Evolutionary conservation across 148 eudicot genomes (phyloP).

Genomic region (Mesembryanthemum crystallinum): DNA sequence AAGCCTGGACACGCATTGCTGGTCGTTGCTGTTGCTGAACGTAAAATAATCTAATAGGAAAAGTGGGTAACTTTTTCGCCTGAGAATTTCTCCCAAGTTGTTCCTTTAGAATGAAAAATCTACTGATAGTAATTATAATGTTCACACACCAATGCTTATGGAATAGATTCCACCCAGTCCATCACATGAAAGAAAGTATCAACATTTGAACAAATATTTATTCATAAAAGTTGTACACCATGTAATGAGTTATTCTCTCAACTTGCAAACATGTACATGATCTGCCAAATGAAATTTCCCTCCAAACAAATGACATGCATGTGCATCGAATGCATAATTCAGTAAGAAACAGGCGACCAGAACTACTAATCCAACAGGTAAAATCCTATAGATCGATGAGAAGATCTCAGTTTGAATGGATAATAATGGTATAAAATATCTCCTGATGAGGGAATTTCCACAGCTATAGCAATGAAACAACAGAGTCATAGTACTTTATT

Average conservation of each 20-base stretch:
- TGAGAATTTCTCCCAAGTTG: background rate
- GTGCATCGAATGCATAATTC: background rate
- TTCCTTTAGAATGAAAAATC: background rate
- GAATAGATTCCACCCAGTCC: no score
- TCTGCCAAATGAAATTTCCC: background rate
- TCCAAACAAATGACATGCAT: background rate
- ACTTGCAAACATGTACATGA: background rate
- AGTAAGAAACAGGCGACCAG: background rate
- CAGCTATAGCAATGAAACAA: background rate
- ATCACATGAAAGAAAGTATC: background rate
- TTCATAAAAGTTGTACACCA: background rate
- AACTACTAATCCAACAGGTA: background rate
- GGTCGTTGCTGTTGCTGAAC: background rate
- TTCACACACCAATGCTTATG: background rate
- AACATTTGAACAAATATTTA: background rate
- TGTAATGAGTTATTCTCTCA: background rate
- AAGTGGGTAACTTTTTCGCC: background rate
- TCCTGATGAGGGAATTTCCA: background rate
- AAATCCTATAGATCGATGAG: background rate
- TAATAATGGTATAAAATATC: background rate
- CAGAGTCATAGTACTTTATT: background rate
- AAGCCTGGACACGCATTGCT: background rate
- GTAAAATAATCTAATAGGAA: background rate
- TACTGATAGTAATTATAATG: background rate
- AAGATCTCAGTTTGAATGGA: background rate